A percentile compares a stretch with the other conserved stretches of the same genome.
Evolutionary conservation across 192 early-diverging fungal species (phyloP).

Genomic region (Linnemannia zychae): DNA sequence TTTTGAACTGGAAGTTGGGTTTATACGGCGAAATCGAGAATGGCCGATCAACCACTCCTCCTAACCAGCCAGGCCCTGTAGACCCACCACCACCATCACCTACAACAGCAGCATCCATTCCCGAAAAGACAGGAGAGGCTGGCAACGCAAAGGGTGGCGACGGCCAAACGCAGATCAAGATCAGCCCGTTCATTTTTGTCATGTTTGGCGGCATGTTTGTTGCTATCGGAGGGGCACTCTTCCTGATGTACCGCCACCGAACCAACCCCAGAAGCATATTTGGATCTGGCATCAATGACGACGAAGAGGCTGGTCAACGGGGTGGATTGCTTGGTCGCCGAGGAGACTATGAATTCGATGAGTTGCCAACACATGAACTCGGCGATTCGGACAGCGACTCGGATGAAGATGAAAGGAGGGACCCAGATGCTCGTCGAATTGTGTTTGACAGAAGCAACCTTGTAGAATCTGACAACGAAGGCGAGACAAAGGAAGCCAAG

Average conservation of each 20-base stretch:
- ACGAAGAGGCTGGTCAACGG: conserved; percentile 47
- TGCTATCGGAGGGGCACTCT: conserved; percentile 47
- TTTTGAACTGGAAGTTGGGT: conserved; percentile 74
- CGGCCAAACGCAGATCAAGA: not conserved
- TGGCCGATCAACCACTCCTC: conserved; percentile 10
- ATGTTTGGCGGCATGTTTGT: conserved; percentile 58
- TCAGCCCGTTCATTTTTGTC: conserved; percentile 49
- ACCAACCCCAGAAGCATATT: conserved; percentile 44
- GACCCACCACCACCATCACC: conserved; percentile 22
- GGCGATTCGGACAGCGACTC: conserved; percentile 34
- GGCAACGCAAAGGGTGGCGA: not conserved
- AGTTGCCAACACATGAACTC: conserved; percentile 46
- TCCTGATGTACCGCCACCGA: conserved; percentile 53
- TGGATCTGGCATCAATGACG: conserved; percentile 22
- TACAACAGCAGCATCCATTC: conserved; percentile 33
- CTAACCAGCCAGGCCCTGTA: not conserved
- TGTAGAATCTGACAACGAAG: not conserved
- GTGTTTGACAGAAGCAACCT: conserved; percentile 46
- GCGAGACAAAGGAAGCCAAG: conserved; percentile 16
- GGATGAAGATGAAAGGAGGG: conserved; percentile 27
- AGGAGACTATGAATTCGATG: conserved; percentile 54
- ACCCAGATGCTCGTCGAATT: conserved; percentile 23
- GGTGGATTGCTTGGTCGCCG: conserved; percentile 52
- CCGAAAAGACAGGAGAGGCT: conserved; percentile 14
- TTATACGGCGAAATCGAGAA: conserved; percentile 43